Percentiles rank a stretch among this genome's conserved stretches.
Evolutionary conservation across 202 grass and related monocot genomes (phyloP).

Genomic region (Zoysia matrella): DNA sequence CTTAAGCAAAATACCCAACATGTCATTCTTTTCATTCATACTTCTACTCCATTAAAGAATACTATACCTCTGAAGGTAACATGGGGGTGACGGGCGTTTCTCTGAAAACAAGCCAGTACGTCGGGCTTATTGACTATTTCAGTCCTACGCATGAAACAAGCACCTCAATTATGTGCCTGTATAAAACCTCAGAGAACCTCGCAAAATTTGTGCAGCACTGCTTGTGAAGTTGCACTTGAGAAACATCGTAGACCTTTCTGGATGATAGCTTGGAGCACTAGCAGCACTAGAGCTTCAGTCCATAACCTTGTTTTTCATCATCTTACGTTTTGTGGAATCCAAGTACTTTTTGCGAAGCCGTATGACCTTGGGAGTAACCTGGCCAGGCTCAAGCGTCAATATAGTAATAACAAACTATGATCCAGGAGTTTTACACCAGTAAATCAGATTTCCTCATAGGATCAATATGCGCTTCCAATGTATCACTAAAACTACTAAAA

Average conservation of each 20-base stretch:
- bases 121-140: constrained; percentile 33
- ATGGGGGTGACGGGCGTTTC: neutral
- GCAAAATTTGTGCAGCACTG: neutral
- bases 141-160: constrained; percentile 6
- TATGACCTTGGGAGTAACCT: constrained; percentile 97
- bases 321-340: constrained; percentile 89
- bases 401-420: neutral
- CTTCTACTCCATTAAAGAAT: constrained; percentile 16
- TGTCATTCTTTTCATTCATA: neutral
- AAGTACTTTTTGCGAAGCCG: constrained; percentile 94
- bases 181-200: constrained; percentile 21
- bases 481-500: constrained; percentile 10
- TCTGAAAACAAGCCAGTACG: constrained; percentile 18
- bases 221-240: constrained; percentile 17
- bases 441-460: constrained; percentile 16
- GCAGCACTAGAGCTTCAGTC: constrained; percentile 40
- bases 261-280: constrained; percentile 5
- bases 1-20: constrained; percentile 10
- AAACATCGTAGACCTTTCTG: constrained; percentile 40
- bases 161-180: neutral
- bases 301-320: constrained; percentile 91
- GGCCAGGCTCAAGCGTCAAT: constrained; percentile 41
- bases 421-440: neutral
- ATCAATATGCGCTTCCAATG: constrained; percentile 7
- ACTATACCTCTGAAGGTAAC: constrained; percentile 28